Conservation (phyloP, 352 stramenopile genomes). For the Pythium diclinum region DNA sequence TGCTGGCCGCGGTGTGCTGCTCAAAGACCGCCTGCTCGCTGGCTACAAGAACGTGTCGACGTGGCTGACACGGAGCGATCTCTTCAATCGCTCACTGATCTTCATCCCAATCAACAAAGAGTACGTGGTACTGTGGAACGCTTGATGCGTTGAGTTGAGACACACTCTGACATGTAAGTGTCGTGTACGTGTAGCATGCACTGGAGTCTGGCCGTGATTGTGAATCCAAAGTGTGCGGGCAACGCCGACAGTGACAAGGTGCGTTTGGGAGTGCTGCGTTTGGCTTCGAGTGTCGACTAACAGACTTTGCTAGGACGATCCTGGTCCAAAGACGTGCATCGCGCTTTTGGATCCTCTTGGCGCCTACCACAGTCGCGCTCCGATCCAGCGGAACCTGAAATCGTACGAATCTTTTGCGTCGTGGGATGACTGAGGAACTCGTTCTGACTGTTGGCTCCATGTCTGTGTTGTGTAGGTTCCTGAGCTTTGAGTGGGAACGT, state of each 20-base stretch:
- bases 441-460: not conserved
- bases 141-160: not conserved
- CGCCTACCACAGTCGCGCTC: conserved; percentile 56
- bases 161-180: not conserved
- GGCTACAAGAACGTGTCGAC: conserved; percentile 79
- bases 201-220: conserved; percentile 79
- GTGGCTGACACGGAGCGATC: conserved; percentile 58
- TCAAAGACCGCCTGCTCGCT: conserved; percentile 38
- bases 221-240: conserved; percentile 56
- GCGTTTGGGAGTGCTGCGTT: not conserved
- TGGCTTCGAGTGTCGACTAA: not conserved
- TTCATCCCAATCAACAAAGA: conserved; percentile 89
- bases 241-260: conserved; percentile 32
- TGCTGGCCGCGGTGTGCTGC: conserved; percentile 37
- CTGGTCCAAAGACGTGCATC: conserved; percentile 41
- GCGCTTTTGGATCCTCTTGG: conserved; percentile 69
- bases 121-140: conserved; percentile 31
- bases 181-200: conserved; percentile 46
- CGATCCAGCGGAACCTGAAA: conserved; percentile 56
- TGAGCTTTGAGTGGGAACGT: conserved; percentile 37
- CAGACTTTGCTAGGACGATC: not conserved
- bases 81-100: conserved; percentile 73
- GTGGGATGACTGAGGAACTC: no score
- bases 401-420: conserved; percentile 33
- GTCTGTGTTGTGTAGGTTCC: not conserved